Conservation (phyloP, 352 stramenopile species). For the Plasmopara halstedii region DNA sequence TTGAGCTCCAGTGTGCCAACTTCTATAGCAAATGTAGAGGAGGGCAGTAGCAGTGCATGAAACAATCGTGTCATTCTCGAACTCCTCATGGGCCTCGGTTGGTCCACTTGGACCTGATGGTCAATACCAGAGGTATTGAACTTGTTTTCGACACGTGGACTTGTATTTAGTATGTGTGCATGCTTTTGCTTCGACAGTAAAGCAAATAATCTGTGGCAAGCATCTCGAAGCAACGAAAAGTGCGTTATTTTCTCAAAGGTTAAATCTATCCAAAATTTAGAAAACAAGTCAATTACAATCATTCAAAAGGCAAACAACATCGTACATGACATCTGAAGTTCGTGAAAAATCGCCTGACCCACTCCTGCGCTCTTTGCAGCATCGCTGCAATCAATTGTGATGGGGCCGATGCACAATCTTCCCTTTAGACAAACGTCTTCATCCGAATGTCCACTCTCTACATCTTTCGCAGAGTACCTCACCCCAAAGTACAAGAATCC, state of each 20-base stretch:
- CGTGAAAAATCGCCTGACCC: slow-evolving; percentile 7
- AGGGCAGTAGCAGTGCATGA: slow-evolving; percentile 44
- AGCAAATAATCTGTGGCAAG: slow-evolving; percentile 37
- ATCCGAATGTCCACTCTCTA: slow-evolving; percentile 11
- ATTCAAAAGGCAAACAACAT: background rate
- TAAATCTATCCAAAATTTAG: slow-evolving; percentile 7
- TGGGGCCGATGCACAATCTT: slow-evolving; percentile 43
- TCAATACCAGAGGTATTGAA: slow-evolving; percentile 1
- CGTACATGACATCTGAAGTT: slow-evolving; percentile 11
- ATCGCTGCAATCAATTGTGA: slow-evolving; percentile 62
- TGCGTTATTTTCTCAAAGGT: slow-evolving; percentile 34
- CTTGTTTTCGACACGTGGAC: slow-evolving; percentile 10
- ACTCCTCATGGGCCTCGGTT: slow-evolving; percentile 18
- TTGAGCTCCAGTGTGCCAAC: slow-evolving; percentile 36
- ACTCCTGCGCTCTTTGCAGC: slow-evolving; percentile 28
- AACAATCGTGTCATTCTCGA: slow-evolving; percentile 38
- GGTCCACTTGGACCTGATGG: slow-evolving; percentile 1
- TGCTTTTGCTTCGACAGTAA: slow-evolving; percentile 25
- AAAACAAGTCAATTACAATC: background rate
- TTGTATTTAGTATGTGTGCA: slow-evolving; percentile 1
- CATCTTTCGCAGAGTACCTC: slow-evolving; percentile 33
- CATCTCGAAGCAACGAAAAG: slow-evolving; percentile 40
- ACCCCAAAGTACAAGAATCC: slow-evolving; percentile 67
- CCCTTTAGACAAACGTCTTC: slow-evolving; percentile 49
- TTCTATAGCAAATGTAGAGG: slow-evolving; percentile 45